Evolutionary conservation across 495 filamentous ascomycete species (phyloP).

Genomic region (Pseudoneurospora amorphoporcata): DNA sequence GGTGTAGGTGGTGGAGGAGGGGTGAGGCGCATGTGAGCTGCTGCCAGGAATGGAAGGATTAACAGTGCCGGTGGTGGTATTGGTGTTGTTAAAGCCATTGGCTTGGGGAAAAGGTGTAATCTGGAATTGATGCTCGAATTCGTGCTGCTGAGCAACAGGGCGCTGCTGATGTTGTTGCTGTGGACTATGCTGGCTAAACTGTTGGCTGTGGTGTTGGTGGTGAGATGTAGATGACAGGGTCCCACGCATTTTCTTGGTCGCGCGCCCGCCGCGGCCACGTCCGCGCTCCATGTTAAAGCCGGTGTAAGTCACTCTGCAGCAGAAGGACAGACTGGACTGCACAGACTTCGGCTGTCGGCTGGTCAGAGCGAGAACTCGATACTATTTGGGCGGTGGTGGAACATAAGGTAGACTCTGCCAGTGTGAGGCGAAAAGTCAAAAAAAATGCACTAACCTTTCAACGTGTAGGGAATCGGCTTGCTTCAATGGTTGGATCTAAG

Average conservation of each 20-base stretch:
- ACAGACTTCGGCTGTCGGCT: neutral
- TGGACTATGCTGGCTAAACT: neutral
- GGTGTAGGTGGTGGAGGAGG: neutral
- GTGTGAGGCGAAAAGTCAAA: slow-evolving; percentile 25
- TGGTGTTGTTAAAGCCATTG: neutral
- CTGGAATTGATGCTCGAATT: neutral
- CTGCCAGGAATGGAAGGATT: neutral
- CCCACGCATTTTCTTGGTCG: slow-evolving; percentile 20
- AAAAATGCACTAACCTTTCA: slow-evolving; percentile 21
- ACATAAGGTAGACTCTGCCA: neutral
- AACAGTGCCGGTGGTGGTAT: neutral
- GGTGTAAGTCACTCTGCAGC: slow-evolving; percentile 15
- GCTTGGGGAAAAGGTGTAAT: neutral
- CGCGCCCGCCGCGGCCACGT: slow-evolving; percentile 21
- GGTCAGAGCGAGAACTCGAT: neutral
- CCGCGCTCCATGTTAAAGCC: slow-evolving; percentile 19
- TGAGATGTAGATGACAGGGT: slow-evolving; percentile 10
- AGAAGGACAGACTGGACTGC: neutral
- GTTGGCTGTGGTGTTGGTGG: neutral
- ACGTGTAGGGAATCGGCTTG: slow-evolving; percentile 21
- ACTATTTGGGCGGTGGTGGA: neutral
- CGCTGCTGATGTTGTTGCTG: slow-evolving; percentile 2
- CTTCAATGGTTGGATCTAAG: neutral
- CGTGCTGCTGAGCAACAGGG: neutral
- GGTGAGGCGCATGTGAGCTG: neutral